Conservation (phyloP, 495 filamentous ascomycete genomes). For the Daldinia concentrica region DNA sequence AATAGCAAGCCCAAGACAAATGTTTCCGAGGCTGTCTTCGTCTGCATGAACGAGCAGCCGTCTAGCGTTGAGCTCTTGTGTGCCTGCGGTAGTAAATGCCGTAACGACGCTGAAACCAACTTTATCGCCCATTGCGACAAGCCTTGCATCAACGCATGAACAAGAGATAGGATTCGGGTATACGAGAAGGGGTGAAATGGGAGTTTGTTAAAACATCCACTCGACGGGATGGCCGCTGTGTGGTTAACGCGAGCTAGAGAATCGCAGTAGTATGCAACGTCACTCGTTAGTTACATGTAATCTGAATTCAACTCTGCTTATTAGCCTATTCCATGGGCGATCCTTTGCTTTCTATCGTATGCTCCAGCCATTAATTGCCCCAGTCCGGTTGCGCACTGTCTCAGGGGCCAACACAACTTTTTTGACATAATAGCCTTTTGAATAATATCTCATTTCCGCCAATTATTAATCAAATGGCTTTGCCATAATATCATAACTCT, state of each 20-base stretch:
- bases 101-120: constrained; percentile 49
- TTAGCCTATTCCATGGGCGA: neutral
- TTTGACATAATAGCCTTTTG: neutral
- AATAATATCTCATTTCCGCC: neutral
- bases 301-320: constrained; percentile 8
- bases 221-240: constrained; percentile 13
- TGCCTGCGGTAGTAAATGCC: constrained; percentile 50
- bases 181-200: neutral
- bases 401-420: neutral
- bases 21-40: constrained; percentile 52
- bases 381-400: neutral
- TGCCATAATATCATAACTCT: neutral
- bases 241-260: constrained; percentile 18
- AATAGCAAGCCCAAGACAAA: constrained; percentile 52
- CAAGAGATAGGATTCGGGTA: neutral
- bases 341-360: neutral
- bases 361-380: neutral
- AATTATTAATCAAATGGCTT: too few relatives aligned
- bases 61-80: constrained; percentile 51
- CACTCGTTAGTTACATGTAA: constrained; percentile 26
- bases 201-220: constrained; percentile 4
- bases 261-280: constrained; percentile 15
- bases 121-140: constrained; percentile 47
- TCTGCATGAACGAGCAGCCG: constrained; percentile 51
- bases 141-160: constrained; percentile 42